These are phyloP conservation scores for Populus euphratica DNA, from an alignment of 345 rosid species.

Conservation along the genomic window DNA sequence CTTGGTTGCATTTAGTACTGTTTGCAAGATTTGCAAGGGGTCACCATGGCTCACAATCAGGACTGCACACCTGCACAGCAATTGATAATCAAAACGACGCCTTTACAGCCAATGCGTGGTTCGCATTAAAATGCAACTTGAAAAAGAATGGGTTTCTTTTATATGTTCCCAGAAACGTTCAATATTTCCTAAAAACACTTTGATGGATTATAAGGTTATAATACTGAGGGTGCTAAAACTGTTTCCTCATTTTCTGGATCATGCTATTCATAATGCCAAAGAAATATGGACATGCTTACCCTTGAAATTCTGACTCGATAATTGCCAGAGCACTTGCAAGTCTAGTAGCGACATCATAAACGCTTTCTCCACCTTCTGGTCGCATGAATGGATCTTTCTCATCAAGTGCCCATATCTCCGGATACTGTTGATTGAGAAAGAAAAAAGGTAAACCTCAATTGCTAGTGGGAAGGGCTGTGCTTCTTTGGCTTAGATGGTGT, in stretches of 20 bases:
- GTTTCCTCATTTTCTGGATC: neutral
- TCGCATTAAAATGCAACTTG: too few species aligned
- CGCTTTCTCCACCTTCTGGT: constrained; percentile 90
- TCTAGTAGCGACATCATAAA: constrained; percentile 69
- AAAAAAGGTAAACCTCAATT: constrained; percentile 5
- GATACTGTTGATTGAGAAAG: constrained; percentile 39
- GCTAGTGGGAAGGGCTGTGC: neutral
- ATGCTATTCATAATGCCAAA: neutral
- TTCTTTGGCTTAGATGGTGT: neutral
- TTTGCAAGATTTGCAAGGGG: constrained; percentile 90
- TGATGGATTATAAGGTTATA: neutral
- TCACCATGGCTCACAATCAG: constrained; percentile 88
- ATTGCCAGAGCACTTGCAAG: constrained; percentile 51
- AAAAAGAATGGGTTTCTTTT: too few species aligned
- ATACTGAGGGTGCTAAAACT: neutral
- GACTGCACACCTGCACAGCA: constrained; percentile 45
- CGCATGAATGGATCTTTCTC: constrained; percentile 69
- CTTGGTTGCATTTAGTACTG: constrained; percentile 52
- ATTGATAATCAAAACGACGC: neutral
- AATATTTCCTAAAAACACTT: neutral
- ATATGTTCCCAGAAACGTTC: too few species aligned
- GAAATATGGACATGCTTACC: constrained; percentile 38
- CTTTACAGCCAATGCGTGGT: neutral
- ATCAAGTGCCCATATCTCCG: constrained; percentile 82
- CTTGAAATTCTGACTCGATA: constrained; percentile 66